These are phyloP conservation scores for Mrakia blollopis DNA, from an alignment of 768 basidiomycete species.

Conservation along the genomic window DNA sequence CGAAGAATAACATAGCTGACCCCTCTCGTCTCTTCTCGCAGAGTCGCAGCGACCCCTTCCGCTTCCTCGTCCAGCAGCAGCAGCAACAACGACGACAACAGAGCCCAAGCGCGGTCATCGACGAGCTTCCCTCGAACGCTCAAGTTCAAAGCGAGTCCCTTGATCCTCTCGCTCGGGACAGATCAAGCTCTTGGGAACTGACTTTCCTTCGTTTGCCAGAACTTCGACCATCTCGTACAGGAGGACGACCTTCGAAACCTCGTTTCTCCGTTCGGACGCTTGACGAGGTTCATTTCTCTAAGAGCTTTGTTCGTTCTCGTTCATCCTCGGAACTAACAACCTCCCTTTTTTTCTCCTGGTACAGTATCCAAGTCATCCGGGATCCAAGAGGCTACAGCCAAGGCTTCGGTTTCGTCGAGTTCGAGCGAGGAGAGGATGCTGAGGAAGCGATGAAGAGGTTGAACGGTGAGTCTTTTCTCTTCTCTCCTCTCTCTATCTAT, in stretches of 20 bases:
- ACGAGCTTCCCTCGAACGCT: not conserved
- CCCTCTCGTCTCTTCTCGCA: not conserved
- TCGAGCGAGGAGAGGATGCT: no score
- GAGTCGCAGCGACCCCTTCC: not conserved
- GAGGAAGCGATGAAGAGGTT: no score
- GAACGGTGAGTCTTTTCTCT: no score
- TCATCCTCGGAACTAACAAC: not conserved
- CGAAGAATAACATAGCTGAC: no score
- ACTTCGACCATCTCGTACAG: not conserved
- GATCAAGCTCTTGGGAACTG: not conserved
- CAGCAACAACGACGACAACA: not conserved
- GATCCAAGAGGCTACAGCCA: no score
- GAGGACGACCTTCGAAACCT: not conserved
- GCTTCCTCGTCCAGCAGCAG: not conserved
- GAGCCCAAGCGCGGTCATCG: no score
- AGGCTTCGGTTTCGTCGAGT: no score
- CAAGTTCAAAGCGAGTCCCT: not conserved
- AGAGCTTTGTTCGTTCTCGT: not conserved
- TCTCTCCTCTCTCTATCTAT: no score
- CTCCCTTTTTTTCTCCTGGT: not conserved
- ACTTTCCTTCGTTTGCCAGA: not conserved
- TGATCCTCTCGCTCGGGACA: not conserved
- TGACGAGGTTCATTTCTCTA: not conserved
- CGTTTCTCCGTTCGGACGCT: not conserved
- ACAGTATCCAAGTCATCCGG: not conserved